phyloP scores from a whole-genome alignment of 208 protist species.

The Acanthamoeba triangularis region DNA sequence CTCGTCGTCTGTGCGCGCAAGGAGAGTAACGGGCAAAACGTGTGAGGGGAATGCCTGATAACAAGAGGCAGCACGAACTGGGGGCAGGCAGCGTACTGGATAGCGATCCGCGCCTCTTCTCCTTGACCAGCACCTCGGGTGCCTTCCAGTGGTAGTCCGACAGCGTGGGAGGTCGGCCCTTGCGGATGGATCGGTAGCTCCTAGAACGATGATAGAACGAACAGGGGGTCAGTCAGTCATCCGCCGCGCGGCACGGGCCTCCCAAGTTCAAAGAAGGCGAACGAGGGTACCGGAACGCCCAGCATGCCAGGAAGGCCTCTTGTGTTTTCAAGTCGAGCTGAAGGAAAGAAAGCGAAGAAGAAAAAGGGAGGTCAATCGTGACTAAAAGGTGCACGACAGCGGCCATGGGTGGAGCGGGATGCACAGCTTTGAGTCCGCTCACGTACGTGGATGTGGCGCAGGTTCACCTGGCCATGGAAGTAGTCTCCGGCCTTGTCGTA shows the following conservation, averaged over 20 bases:
- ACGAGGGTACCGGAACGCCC: not conserved
- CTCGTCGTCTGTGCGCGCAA: not conserved
- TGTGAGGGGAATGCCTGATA: not conserved
- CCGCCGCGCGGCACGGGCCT: no score
- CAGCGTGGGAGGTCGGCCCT: not conserved
- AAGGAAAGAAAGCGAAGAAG: not conserved
- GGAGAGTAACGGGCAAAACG: not conserved
- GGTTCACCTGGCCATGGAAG: conserved; percentile 22
- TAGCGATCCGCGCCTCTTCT: not conserved
- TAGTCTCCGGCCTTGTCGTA: not conserved
- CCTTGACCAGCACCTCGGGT: conserved; percentile 4
- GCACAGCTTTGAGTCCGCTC: conserved; percentile 83
- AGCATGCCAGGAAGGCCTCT: not conserved
- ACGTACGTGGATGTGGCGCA: conserved; percentile 38
- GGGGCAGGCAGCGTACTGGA: not conserved
- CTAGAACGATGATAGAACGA: not conserved
- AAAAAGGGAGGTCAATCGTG: no score
- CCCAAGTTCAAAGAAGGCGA: not conserved
- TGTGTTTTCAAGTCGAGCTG: conserved; percentile 27
- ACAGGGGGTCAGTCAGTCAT: no score
- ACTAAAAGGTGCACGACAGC: no score
- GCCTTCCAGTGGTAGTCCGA: conserved; percentile 45
- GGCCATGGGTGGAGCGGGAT: no score
- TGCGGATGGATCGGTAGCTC: not conserved
- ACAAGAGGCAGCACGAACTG: no score